Percentiles rank a stretch among this genome's conserved stretches.
Evolutionary conservation across 345 rosid genomes (phyloP).

Genomic region (Pistacia atlantica): DNA sequence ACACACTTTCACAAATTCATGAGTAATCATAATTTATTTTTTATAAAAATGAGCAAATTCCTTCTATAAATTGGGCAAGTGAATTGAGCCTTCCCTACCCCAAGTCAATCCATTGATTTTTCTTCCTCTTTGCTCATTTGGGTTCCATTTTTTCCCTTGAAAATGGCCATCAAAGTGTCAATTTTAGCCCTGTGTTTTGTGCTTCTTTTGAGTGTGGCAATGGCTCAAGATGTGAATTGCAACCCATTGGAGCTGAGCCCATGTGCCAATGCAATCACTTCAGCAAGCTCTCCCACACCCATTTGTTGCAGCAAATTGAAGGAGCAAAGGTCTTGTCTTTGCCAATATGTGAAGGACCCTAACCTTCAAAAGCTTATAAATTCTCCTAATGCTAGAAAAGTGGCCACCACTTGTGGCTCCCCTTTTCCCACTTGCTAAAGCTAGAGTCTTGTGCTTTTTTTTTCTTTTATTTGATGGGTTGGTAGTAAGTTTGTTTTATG

Average conservation of each 20-base stretch:
- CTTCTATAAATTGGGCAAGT: not conserved
- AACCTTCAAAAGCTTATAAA: constrained; percentile 8
- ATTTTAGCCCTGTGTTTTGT: not conserved
- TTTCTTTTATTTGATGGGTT: not conserved
- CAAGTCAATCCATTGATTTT: no score
- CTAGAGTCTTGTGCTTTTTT: not conserved
- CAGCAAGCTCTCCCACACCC: constrained; percentile 2
- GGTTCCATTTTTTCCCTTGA: not conserved
- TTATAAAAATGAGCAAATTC: not conserved
- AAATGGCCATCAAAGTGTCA: constrained; percentile 11
- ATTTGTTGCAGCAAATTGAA: constrained; percentile 28
- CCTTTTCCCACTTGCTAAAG: constrained; percentile 26
- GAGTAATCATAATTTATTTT: not conserved
- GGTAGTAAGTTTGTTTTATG: not conserved
- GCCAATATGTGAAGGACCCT: constrained; percentile 32
- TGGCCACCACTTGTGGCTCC: constrained; percentile 25
- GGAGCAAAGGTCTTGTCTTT: constrained; percentile 33
- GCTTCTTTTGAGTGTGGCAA: not conserved
- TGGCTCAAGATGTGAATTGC: constrained; percentile 20
- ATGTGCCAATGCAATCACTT: constrained; percentile 19
- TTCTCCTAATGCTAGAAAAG: constrained; percentile 34
- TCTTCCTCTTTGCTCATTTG: not conserved
- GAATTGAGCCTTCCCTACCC: no score
- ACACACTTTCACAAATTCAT: constrained; percentile 4
- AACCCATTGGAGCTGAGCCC: constrained; percentile 21